Evolutionary conservation across 768 basidiomycete species (phyloP), one percentile per base, ranked within the genome.

Genomic region (Scleroderma bovista): DNA sequence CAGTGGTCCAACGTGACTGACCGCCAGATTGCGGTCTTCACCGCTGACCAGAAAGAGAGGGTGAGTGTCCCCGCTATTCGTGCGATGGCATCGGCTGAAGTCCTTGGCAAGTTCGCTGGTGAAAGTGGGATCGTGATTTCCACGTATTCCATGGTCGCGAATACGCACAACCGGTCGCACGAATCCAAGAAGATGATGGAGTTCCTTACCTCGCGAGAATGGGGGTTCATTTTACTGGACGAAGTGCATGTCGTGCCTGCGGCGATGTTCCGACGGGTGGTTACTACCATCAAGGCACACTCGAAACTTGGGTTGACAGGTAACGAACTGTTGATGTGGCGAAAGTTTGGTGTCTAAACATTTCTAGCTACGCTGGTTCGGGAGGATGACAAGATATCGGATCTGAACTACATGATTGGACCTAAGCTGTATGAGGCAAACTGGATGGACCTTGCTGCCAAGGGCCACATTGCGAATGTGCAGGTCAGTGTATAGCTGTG

Each of bases 161-260:
- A 97, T 65, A 96, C 93, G 3, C 90, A 93, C 61, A 96, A 97
- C 66, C 83, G 96, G 57, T 96, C 96, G n/a, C 93, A 98, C 65
- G 93, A 95, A 63, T 90, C 96, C 16, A 93, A 96, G 74, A 96
- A 98, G 75, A 97, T 98, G 91, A 99, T 99, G 96, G 94, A 99
- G 57, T 99, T 98, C 63, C 68, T 99, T 40, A 92, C 92, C 24
- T 93, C 92, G n/a, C 76, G 95, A 47, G 96, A 99, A 69, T 99
- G 96, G 96, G 96, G 96, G 9, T 97, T 97, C 70, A 88, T 99
- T 55, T 75, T 99, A 17, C 76, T 99, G 38, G 96, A 99, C 61
- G 96, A 99, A 71, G 96, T 98, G 17, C 96, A 99, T 66, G 96
- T 99, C 55, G 96, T 97, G 5, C 96, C 96, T 7, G 96, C 96